Evolutionary conservation across 2,329 filamentous ascomycete species (phyloP).

Genomic region (Coniochaeta hoffmannii): DNA sequence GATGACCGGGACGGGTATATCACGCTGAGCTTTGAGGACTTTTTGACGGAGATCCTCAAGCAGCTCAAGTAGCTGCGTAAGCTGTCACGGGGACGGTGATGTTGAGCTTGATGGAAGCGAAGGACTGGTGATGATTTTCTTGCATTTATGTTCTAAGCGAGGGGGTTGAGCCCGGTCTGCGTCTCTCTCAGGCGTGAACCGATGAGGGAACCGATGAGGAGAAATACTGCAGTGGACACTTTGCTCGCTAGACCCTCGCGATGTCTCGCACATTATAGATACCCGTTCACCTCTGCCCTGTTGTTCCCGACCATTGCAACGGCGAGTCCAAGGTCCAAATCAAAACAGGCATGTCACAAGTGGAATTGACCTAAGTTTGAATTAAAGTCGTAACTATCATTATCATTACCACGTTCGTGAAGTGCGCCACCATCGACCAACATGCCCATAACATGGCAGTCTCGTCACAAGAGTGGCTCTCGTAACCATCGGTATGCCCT

Average conservation of each 20-base stretch:
- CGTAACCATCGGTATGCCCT: not conserved
- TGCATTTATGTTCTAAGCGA: not conserved
- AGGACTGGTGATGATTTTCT: not conserved
- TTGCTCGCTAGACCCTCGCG: not conserved
- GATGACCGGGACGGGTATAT: slow-evolving; percentile 93
- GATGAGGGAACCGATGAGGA: not conserved
- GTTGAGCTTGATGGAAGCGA: not conserved
- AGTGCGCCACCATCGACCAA: too few species aligned
- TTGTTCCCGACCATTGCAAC: too few species aligned
- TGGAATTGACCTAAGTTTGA: too few species aligned
- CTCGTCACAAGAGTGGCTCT: not conserved
- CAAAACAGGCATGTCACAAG: too few species aligned
- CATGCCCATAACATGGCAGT: not conserved
- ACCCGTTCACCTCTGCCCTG: not conserved
- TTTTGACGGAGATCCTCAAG: slow-evolving; percentile 61
- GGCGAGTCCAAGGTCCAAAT: too few species aligned
- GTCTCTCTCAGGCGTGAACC: not conserved
- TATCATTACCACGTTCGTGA: not conserved
- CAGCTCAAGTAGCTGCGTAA: slow-evolving; percentile 41
- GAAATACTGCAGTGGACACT: too few species aligned
- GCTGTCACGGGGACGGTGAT: too few species aligned
- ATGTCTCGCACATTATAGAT: not conserved
- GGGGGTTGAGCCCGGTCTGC: not conserved
- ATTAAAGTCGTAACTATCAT: not conserved
- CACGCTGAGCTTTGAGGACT: slow-evolving; percentile 75